Evolutionary conservation across 129 eudicot species (phyloP).

Genomic region (Lactuca sativa): DNA sequence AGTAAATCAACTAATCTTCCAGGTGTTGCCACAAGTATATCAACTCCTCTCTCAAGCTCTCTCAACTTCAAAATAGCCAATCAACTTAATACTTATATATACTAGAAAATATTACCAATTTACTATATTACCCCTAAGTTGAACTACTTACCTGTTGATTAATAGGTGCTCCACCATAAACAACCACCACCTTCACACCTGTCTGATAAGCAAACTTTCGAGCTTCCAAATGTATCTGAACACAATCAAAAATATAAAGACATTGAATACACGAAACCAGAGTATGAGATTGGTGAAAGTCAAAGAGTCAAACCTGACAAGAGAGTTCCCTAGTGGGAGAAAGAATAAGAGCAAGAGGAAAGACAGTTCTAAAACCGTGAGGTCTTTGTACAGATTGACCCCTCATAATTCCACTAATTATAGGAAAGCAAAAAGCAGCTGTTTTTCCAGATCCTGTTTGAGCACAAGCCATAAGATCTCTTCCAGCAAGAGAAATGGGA

Average conservation of each 20-base stretch:
- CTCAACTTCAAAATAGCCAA: constrained; percentile 24
- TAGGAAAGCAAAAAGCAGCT: constrained; percentile 86
- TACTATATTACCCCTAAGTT: neutral
- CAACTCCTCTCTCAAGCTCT: constrained; percentile 46
- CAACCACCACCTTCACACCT: constrained; percentile 79
- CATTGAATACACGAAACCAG: no score
- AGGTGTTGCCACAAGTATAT: constrained; percentile 46
- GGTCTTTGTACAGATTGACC: constrained; percentile 34
- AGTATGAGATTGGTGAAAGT: neutral
- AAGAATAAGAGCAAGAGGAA: constrained; percentile 65
- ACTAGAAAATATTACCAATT: neutral
- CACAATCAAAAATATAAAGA: constrained; percentile 10
- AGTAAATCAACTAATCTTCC: constrained; percentile 43
- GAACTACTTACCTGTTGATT: constrained; percentile 52
- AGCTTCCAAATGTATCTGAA: constrained; percentile 74
- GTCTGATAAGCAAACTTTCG: constrained; percentile 73
- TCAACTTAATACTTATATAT: neutral
- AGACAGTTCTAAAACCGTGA: constrained; percentile 38
- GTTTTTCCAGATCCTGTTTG: constrained; percentile 93
- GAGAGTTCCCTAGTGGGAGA: constrained; percentile 83
- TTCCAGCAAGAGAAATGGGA: constrained; percentile 67
- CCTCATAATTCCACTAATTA: constrained; percentile 61
- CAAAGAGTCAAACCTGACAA: constrained; percentile 51
- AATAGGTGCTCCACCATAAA: constrained; percentile 80
- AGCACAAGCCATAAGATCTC: constrained; percentile 91